Evolutionary conservation across 371 early-diverging fungal species (phyloP).

Genomic region (Rhizopus delemar): DNA sequence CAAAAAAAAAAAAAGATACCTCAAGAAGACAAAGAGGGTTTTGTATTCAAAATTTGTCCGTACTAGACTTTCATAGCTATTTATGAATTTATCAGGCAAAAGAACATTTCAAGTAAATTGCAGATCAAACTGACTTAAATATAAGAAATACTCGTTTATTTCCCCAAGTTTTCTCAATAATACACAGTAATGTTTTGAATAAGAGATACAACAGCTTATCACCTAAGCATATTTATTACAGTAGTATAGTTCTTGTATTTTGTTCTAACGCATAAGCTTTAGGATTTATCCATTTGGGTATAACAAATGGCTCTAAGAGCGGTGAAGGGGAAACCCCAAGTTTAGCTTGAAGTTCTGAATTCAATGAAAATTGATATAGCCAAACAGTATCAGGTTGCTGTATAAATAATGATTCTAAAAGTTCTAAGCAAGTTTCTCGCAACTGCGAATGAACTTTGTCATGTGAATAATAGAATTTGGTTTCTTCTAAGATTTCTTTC

Average conservation of each 20-base stretch:
- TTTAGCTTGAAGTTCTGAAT: slow-evolving; percentile 7
- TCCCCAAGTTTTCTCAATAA: neutral
- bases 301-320: slow-evolving; percentile 18
- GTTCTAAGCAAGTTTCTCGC: slow-evolving; percentile 21
- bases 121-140: slow-evolving; percentile 2
- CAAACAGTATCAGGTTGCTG: slow-evolving; percentile 50
- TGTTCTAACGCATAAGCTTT: neutral
- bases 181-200: neutral
- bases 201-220: neutral
- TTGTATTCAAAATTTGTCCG: neutral
- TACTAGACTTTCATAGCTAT: neutral
- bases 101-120: slow-evolving; percentile 2
- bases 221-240: neutral
- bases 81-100: neutral
- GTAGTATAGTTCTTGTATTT: slow-evolving; percentile 8
- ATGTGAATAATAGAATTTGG: slow-evolving; percentile 28
- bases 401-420: slow-evolving; percentile 26
- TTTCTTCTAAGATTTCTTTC: slow-evolving; percentile 31
- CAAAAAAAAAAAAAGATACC: neutral
- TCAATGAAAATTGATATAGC: slow-evolving; percentile 28
- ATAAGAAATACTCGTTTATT: neutral
- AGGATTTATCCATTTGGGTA: slow-evolving; percentile 35
- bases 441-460: slow-evolving; percentile 33
- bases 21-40: neutral
- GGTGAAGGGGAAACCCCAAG: neutral